Evolutionary conservation across 805 yeast species (phyloP), one percentile per base, ranked within the genome.

Genomic region (Brettanomyces anomalus): DNA sequence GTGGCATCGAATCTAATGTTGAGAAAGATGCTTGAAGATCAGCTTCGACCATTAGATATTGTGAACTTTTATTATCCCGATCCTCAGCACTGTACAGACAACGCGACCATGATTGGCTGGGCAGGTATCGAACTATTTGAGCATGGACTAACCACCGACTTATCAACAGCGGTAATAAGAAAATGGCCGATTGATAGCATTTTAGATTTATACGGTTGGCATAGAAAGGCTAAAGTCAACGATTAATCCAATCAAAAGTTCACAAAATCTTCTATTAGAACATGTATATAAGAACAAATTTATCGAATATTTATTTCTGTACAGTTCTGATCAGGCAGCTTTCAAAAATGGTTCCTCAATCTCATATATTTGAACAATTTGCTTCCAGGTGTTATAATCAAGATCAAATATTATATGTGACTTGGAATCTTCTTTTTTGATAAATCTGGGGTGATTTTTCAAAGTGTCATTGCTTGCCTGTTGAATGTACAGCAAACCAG

Each of bases 71-170:
- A 76, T 49, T 86, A 79, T 52, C 96, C 97, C 0, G 78, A 76
- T 17, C 66, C 79, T 2, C 62, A 70, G 2, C 65, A 88, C 46
- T 93, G 98, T 57, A 87, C 97, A 0, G 98, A 93, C 56, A 93
- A 93, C 60, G 95, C 97, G 0, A 76, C 87, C 2, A 93, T 93
- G 98, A 93, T 93, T 41, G 98, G 96, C 1, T 86, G 94, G 79
- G 95, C 97, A 0, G 98, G 97, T 0, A 85, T 90, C 7, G 96
- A 90, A 58, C 62, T 89, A 16, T 82, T 66, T 56, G 96, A 88
- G 56, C 51, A 57, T 15, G 71, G 73, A 5, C 57, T 62, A 16
- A 64, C 70, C 11, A 74, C 88, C 0, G 72, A 70, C 5, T 52
- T 84, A 35, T 70, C 63, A 10, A 74, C 78, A 3, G 54, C 71